Percentiles rank a stretch among this genome's conserved stretches.
Conservation (phyloP, 495 filamentous ascomycete species). For the Pseudomonodictys pantanalensis region DNA sequence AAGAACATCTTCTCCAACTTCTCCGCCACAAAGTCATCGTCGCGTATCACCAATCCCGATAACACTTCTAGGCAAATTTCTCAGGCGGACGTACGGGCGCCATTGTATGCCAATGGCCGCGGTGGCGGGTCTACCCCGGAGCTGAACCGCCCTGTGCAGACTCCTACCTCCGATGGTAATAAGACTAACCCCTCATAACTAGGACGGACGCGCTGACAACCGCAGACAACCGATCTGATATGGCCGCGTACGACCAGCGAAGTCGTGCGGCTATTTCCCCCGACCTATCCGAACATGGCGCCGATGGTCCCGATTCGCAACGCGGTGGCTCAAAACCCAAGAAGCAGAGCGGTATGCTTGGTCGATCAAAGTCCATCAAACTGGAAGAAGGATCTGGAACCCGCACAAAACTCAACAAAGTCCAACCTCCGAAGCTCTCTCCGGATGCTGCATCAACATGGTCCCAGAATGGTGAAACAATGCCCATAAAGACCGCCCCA, state of each 20-base stretch:
- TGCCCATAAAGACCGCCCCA: conserved; percentile 55
- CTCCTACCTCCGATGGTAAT: conserved; percentile 24
- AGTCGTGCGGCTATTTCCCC: conserved; percentile 5
- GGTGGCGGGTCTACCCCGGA: conserved; percentile 32
- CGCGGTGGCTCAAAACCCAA: conserved; percentile 15
- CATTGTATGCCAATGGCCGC: conserved; percentile 26
- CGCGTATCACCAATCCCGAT: conserved; percentile 37
- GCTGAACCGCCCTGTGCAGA: conserved; percentile 24
- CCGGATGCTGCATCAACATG: conserved; percentile 37
- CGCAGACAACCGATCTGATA: conserved; percentile 22
- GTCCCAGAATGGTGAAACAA: conserved; percentile 39
- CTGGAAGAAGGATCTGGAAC: conserved; percentile 15
- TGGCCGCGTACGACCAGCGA: conserved; percentile 3
- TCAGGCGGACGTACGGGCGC: neutral
- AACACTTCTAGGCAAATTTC: conserved; percentile 21
- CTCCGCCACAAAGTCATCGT: conserved; percentile 56
- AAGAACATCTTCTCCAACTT: conserved; percentile 58
- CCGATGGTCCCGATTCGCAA: too few species aligned
- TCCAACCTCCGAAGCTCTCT: conserved; percentile 9
- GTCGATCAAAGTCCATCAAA: conserved; percentile 29
- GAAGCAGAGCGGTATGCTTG: conserved; percentile 21
- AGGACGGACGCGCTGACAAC: conserved; percentile 1
- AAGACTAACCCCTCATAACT: neutral
- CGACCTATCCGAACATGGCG: neutral
- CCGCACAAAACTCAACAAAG: conserved; percentile 15